phyloP scores from a whole-genome alignment of 768 basidiomycete species.

The Boletales sp. region DNA sequence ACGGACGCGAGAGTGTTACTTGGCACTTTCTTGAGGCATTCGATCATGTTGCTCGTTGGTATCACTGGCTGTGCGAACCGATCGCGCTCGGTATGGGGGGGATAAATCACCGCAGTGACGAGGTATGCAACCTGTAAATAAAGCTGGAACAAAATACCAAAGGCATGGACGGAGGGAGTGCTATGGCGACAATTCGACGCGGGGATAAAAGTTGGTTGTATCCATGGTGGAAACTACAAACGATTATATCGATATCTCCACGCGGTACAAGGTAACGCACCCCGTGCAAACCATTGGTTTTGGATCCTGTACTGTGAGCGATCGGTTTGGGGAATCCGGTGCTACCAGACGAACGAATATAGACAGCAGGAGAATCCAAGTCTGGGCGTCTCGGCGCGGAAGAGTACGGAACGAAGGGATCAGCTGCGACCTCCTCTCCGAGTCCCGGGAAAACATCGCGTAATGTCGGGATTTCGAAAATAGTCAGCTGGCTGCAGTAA shows the following conservation, averaged over 20 bases:
- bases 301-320: conserved; percentile 30
- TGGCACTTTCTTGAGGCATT: conserved; percentile 27
- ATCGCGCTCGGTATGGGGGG: conserved; percentile 23
- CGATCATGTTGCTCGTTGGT: conserved; percentile 26
- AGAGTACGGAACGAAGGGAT: conserved; percentile 13
- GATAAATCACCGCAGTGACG: conserved; percentile 20
- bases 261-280: conserved; percentile 21
- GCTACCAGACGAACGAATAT: conserved; percentile 31
- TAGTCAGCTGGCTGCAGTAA: conserved; percentile 8
- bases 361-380: conserved; percentile 12
- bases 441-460: conserved; percentile 34
- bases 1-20: conserved; percentile 34
- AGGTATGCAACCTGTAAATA: conserved; percentile 18
- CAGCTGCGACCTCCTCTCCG: conserved; percentile 22
- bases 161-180: conserved; percentile 27
- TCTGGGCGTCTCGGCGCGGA: neutral
- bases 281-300: conserved; percentile 31
- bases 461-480: conserved; percentile 17
- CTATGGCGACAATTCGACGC: conserved; percentile 19
- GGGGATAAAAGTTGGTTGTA: conserved; percentile 4
- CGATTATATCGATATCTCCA: neutral
- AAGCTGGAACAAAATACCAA: conserved; percentile 15
- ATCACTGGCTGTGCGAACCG: conserved; percentile 26
- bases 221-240: neutral
- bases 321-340: conserved; percentile 48